These are phyloP conservation scores for Cochlearia excelsa DNA, from an alignment of 345 rosid species.

Conservation along the genomic window DNA sequence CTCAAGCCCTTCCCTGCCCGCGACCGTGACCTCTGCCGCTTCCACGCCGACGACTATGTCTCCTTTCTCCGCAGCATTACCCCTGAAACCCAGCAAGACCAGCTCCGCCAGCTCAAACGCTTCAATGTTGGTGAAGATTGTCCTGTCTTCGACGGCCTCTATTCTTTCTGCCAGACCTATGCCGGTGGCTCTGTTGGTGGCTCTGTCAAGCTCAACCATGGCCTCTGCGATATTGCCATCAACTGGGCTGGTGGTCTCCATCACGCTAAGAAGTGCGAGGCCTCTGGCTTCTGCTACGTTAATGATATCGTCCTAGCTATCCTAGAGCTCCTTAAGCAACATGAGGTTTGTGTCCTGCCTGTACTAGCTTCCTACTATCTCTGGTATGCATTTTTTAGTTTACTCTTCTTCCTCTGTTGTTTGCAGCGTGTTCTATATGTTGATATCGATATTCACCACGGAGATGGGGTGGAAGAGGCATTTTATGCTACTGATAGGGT, in stretches of 20 bases:
- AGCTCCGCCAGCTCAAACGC: constrained; percentile 61
- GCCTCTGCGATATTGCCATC: constrained; percentile 56
- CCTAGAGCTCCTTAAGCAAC: constrained; percentile 68
- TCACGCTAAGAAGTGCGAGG: constrained; percentile 65
- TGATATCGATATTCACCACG: constrained; percentile 73
- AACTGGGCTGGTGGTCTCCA: constrained; percentile 76
- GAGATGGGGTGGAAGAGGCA: constrained; percentile 99
- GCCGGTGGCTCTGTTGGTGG: constrained; percentile 76
- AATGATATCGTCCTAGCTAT: constrained; percentile 72
- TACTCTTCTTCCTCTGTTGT: constrained; percentile 8
- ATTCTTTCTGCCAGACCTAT: constrained; percentile 68
- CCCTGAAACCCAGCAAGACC: constrained; percentile 73
- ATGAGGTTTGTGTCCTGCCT: constrained; percentile 47
- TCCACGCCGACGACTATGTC: constrained; percentile 69
- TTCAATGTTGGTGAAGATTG: constrained; percentile 78
- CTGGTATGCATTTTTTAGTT: neutral
- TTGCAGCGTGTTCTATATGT: constrained; percentile 64
- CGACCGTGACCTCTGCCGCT: constrained; percentile 70
- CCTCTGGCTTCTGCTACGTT: constrained; percentile 54
- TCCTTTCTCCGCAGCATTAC: constrained; percentile 60
- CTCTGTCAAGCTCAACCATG: constrained; percentile 64
- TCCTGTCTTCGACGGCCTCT: constrained; percentile 69
- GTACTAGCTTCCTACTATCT: neutral
- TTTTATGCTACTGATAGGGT: constrained; percentile 99
- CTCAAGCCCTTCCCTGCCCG: constrained; percentile 61